Conservation (phyloP, 2,329 filamentous ascomycete genomes). For the Neocucurbitaria cava region DNA sequence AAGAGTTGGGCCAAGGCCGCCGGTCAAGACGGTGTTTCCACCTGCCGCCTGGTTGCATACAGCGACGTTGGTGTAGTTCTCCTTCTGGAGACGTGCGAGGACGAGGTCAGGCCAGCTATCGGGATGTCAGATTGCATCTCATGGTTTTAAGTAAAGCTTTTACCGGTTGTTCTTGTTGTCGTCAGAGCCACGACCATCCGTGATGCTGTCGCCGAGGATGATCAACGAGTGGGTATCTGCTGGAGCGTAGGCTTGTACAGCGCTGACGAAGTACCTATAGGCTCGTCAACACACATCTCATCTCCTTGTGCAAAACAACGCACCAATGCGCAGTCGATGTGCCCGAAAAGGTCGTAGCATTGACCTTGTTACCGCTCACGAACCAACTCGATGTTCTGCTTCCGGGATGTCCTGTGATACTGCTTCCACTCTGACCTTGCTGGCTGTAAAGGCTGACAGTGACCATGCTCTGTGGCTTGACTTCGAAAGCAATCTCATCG, state of each 20-base stretch:
- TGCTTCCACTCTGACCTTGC: slow-evolving; percentile 63
- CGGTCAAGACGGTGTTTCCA: slow-evolving; percentile 68
- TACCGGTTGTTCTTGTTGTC: slow-evolving; percentile 21
- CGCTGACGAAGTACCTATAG: slow-evolving; percentile 63
- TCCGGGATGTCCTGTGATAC: slow-evolving; percentile 70
- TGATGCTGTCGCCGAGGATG: slow-evolving; percentile 70
- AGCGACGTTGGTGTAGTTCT: slow-evolving; percentile 58
- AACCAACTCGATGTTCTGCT: slow-evolving; percentile 68
- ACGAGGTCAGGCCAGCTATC: slow-evolving; percentile 55
- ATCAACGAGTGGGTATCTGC: slow-evolving; percentile 54
- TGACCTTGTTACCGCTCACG: slow-evolving; percentile 11
- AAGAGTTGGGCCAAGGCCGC: slow-evolving; percentile 68
- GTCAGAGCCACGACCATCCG: slow-evolving; percentile 64
- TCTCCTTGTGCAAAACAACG: neutral
- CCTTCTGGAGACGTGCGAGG: slow-evolving; percentile 53
- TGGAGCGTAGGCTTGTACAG: slow-evolving; percentile 62
- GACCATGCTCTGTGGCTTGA: slow-evolving; percentile 61
- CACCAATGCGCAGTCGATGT: slow-evolving; percentile 10
- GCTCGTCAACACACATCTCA: neutral
- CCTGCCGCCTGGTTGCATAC: slow-evolving; percentile 72
- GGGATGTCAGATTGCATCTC: slow-evolving; percentile 56
- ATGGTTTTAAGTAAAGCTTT: slow-evolving; percentile 46
- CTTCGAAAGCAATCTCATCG: slow-evolving; percentile 64
- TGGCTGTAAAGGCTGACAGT: slow-evolving; percentile 65
- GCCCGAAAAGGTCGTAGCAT: slow-evolving; percentile 48